Evolutionary conservation across 2,329 filamentous ascomycete species (phyloP).

Genomic region (Colletotrichum acutatum): DNA sequence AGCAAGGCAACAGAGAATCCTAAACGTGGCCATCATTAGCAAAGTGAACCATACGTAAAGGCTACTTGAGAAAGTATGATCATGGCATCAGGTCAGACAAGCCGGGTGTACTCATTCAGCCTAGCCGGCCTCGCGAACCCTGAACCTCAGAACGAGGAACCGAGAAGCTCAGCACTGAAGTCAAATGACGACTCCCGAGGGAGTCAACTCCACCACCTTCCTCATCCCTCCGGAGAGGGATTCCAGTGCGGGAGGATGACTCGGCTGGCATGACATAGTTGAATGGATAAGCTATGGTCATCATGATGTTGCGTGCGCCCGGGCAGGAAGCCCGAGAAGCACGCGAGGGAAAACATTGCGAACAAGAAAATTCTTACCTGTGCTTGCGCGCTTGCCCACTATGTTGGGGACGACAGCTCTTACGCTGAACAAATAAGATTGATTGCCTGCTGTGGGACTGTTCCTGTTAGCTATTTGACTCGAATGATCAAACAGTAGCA

Average conservation of each 20-base stretch:
- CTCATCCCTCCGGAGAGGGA: slow-evolving; percentile 59
- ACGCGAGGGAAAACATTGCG: slow-evolving; percentile 20
- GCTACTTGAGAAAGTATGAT: not conserved
- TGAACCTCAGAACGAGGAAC: slow-evolving; percentile 51
- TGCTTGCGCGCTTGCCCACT: too few species aligned
- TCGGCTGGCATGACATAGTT: slow-evolving; percentile 75
- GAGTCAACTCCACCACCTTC: slow-evolving; percentile 81
- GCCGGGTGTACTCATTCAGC: slow-evolving; percentile 76
- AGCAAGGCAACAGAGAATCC: not conserved
- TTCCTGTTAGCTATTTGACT: not conserved
- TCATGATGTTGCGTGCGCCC: slow-evolving; percentile 50
- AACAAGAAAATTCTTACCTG: not conserved
- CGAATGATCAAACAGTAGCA: not conserved
- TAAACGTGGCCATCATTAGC: not conserved
- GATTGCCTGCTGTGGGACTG: not conserved
- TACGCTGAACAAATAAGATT: not conserved
- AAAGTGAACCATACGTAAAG: not conserved
- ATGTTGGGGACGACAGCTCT: not conserved
- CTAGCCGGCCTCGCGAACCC: slow-evolving; percentile 63
- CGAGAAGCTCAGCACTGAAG: slow-evolving; percentile 61
- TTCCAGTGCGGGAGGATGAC: slow-evolving; percentile 80
- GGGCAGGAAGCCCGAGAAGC: not conserved
- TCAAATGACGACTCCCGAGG: slow-evolving; percentile 62
- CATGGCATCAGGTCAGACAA: slow-evolving; percentile 61
- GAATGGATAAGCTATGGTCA: slow-evolving; percentile 82